A percentile compares a stretch with the other conserved stretches of the same genome.
phyloP scores from a whole-genome alignment of 2,329 filamentous ascomycete genomes.

The Trichoderma gracile region DNA sequence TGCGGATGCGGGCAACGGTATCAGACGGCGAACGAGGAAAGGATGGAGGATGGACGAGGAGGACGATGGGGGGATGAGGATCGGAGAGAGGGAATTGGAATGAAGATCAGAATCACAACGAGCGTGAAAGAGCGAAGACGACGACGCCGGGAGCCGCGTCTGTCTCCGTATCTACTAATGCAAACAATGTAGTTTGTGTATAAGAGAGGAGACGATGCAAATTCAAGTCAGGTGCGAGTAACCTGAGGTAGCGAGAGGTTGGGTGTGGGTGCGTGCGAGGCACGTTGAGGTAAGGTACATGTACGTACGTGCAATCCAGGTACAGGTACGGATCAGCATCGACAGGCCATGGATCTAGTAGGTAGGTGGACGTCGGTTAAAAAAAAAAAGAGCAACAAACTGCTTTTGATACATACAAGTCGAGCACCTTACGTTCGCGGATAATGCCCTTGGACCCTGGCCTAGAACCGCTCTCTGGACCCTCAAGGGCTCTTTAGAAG shows the following conservation, averaged over 20 bases:
- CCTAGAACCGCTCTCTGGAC: neutral
- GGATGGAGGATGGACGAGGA: neutral
- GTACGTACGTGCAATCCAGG: too few relatives aligned
- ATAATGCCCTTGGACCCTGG: constrained; percentile 5
- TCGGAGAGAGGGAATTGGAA: neutral
- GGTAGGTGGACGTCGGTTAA: neutral
- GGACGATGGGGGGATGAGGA: neutral
- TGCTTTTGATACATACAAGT: neutral
- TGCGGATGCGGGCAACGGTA: constrained; percentile 1
- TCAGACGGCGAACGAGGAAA: neutral
- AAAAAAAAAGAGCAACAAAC: neutral
- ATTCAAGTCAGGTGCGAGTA: too few relatives aligned
- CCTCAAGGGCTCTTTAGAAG: neutral
- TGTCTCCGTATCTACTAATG: neutral
- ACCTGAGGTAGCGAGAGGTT: too few relatives aligned
- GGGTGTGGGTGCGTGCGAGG: constrained; percentile 3
- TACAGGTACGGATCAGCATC: neutral
- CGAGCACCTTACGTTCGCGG: neutral
- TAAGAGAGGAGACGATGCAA: too few relatives aligned
- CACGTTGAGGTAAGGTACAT: too few relatives aligned
- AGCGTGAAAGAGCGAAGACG: neutral
- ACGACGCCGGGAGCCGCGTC: constrained; percentile 1
- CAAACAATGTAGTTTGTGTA: too few relatives aligned
- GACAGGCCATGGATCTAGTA: neutral
- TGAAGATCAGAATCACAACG: neutral